These are phyloP conservation scores for Jamesozyma spencerorum DNA, from an alignment of 805 yeast genomes.

Conservation along the genomic window DNA sequence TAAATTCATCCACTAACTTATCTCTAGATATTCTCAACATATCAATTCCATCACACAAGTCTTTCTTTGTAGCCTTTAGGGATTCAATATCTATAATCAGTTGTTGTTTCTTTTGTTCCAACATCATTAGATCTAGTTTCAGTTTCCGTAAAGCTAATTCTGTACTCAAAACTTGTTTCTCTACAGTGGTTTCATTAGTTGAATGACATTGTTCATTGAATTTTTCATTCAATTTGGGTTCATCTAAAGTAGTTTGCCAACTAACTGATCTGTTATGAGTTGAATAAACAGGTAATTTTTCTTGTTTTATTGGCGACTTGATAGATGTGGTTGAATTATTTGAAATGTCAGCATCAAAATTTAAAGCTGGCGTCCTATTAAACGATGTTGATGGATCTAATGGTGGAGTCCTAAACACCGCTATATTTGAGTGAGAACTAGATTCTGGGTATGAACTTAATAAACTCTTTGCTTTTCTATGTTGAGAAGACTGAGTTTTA, in stretches of 20 bases:
- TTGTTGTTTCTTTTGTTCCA: constrained; percentile 36
- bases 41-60: constrained; percentile 39
- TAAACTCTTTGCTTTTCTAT: too few species aligned
- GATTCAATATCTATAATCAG: constrained; percentile 43
- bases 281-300: too few species aligned
- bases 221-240: background rate
- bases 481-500: too few species aligned
- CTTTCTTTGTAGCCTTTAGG: constrained; percentile 39
- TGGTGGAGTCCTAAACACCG: constrained; percentile 15
- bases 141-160: constrained; percentile 34
- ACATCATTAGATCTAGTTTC: constrained; percentile 34
- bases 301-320: background rate
- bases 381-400: constrained; percentile 2
- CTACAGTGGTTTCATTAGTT: background rate
- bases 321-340: background rate
- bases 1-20: constrained; percentile 2
- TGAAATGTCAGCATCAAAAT: background rate
- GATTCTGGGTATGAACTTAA: background rate
- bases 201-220: too few species aligned
- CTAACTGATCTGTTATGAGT: constrained; percentile 3
- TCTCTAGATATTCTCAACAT: constrained; percentile 16
- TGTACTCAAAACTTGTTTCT: constrained; percentile 19
- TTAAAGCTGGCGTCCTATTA: background rate
- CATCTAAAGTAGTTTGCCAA: constrained; percentile 5
- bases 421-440: constrained; percentile 6